These are phyloP conservation scores for Boletellus dicymbophilus DNA, from an alignment of 1,284 basidiomycete genomes.

Conservation along the genomic window DNA sequence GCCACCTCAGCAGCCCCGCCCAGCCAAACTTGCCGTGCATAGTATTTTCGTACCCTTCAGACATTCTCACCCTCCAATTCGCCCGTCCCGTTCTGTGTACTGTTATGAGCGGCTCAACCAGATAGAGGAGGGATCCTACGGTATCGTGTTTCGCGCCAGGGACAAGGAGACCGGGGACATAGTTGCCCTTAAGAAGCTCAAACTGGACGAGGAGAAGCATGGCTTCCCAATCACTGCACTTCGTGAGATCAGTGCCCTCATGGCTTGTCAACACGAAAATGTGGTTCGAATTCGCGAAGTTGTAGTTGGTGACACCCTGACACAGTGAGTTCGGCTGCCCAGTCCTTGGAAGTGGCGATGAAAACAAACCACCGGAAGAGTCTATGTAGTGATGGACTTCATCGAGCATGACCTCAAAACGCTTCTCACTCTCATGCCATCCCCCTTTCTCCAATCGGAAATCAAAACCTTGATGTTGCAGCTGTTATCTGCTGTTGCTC, in stretches of 20 bases:
- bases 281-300: conserved; percentile 96
- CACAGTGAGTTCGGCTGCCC: conserved; percentile 72
- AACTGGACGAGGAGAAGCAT: conserved; percentile 96
- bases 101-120: conserved; percentile 94
- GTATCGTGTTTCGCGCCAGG: conserved; percentile 93
- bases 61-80: conserved; percentile 72
- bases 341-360: conserved; percentile 12
- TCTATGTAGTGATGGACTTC: conserved; percentile 99
- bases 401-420: conserved; percentile 99
- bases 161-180: conserved; percentile 94
- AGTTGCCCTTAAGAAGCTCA: conserved; percentile 97
- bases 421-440: conserved; percentile 89
- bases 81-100: conserved; percentile 89
- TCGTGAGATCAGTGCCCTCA: conserved; percentile 93
- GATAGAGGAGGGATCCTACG: conserved; percentile 99
- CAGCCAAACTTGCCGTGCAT: conserved; percentile 34
- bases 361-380: conserved; percentile 52
- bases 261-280: conserved; percentile 91
- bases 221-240: conserved; percentile 98
- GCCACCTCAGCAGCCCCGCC: conserved; percentile 13
- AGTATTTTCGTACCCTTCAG: conserved; percentile 77
- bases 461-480: conserved; percentile 97
- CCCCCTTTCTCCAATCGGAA: conserved; percentile 95
- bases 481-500: conserved; percentile 88
- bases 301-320: conserved; percentile 98